Base-by-base conservation (phyloP, 108 stramenopile genomes). In the Thalassiosira profunda region DNA sequence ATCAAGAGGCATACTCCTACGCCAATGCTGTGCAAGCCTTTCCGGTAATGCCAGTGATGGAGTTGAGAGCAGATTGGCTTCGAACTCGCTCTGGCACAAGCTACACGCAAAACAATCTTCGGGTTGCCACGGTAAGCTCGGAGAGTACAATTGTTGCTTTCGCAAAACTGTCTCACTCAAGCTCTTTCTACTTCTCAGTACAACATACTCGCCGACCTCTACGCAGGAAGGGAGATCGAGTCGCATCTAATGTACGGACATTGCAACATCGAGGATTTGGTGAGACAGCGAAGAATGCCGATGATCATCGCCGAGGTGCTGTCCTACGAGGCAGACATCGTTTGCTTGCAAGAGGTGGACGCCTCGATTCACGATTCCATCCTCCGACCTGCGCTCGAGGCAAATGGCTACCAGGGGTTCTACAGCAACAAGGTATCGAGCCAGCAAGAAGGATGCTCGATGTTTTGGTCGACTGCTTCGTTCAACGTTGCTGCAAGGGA, bases 311-410 rank as follows among this genome's bases (percentile, higher is more conserved):
- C 79, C 33, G 91, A 92, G 70, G 71, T 92, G 11, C 38, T 92
- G 43, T 43, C 74, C 3, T 86, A 92, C 48, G 56, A 83, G 20
- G 81, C 91, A 5, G 91, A 89, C 34, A 61, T 92, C 20, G 73
- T 92, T 58, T 92, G 91, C 48, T 59, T 92, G n/a, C 91, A 92
- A 80, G 91, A 92, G 43, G 91, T 93, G 10, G 89, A 93, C 55
- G 61, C 58, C 20, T 40, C 67, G 9, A 52, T 77, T 15, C 74
- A 69, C 40, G 33, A 80, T 48, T 33, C 44, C 29, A 31, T 80
- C 33, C 41, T 80, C 11, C 20, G 36, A 15, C 79, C 79, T 21
- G 69, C 58, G 12, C 54, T 80, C 0, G 47, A 35, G n/a, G 29
- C 62, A 24, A 46, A 31, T 21, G 70, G 74, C 1, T 84, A 80